Evolutionary conservation across 768 basidiomycete species (phyloP).

Genomic region (Amanita rimosa): DNA sequence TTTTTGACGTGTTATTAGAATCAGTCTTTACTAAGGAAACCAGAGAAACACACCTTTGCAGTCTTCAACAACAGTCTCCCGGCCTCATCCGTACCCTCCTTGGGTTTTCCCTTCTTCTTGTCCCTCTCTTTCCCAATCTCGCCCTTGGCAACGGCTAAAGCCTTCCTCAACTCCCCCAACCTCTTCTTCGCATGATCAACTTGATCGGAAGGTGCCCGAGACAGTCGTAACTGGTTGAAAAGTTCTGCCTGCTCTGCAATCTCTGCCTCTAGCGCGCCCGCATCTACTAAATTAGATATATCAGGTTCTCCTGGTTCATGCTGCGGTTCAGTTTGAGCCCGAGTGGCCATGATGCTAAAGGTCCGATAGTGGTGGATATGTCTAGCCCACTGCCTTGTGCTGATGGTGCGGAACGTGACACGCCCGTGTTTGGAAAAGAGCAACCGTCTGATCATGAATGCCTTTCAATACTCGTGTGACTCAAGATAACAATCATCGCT

Average conservation of each 20-base stretch:
- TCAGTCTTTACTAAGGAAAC: too few relatives aligned
- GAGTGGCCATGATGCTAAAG: neutral
- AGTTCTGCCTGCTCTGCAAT: constrained; percentile 43
- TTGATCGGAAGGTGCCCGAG: constrained; percentile 35
- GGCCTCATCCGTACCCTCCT: constrained; percentile 40
- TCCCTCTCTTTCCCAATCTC: constrained; percentile 24
- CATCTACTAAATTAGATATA: too few relatives aligned
- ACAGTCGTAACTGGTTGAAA: constrained; percentile 52
- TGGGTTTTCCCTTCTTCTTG: constrained; percentile 21
- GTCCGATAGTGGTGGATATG: neutral
- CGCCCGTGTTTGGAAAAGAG: neutral
- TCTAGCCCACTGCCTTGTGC: neutral
- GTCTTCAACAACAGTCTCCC: constrained; percentile 79
- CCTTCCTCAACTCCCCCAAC: constrained; percentile 58
- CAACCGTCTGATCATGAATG: neutral
- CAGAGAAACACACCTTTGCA: constrained; percentile 55
- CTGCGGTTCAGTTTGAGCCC: neutral
- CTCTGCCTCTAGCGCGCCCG: constrained; percentile 32
- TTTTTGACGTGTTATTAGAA: too few relatives aligned
- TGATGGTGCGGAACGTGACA: neutral
- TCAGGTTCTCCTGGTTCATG: neutral
- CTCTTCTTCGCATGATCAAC: constrained; percentile 59
- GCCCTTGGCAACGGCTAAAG: constrained; percentile 31
- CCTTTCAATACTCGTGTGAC: too few relatives aligned
- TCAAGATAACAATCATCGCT: too few relatives aligned